Evolutionary conservation across 164 flowering plant species (phyloP).

Genomic region (Chimonanthus praecox): DNA sequence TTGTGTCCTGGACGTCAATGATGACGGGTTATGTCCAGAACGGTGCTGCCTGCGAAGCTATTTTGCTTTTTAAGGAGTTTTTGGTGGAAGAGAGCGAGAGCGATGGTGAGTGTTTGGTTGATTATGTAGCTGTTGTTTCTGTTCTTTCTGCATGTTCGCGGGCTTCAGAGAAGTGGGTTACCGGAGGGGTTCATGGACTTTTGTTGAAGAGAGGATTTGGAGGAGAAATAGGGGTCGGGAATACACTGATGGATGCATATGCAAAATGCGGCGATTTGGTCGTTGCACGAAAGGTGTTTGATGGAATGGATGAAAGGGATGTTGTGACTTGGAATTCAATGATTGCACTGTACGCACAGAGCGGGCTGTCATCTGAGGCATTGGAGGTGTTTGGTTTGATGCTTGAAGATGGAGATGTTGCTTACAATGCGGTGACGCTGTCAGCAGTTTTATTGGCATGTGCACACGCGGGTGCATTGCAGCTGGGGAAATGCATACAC

Average conservation of each 20-base stretch:
- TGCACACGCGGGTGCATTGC: constrained; percentile 64
- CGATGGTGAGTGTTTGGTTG: constrained; percentile 28
- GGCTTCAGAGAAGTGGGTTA: constrained; percentile 28
- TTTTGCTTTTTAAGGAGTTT: constrained; percentile 57
- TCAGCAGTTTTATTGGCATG: constrained; percentile 71
- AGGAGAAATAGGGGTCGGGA: constrained; percentile 39
- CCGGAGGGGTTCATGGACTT: constrained; percentile 63
- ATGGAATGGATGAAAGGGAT: constrained; percentile 57
- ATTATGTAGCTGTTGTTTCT: constrained; percentile 50
- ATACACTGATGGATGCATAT: constrained; percentile 77
- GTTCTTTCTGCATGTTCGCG: constrained; percentile 66
- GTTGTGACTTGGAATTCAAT: constrained; percentile 75
- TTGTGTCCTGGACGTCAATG: constrained; percentile 80
- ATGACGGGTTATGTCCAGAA: constrained; percentile 63
- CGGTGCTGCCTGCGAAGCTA: constrained; percentile 34
- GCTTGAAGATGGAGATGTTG: constrained; percentile 28
- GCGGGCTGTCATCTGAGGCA: constrained; percentile 57
- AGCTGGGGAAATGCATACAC: constrained; percentile 62
- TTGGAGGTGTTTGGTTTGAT: constrained; percentile 45
- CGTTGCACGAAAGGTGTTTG: constrained; percentile 55
- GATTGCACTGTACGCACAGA: constrained; percentile 67
- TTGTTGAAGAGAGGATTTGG: constrained; percentile 53
- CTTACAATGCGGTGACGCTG: constrained; percentile 53
- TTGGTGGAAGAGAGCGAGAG: constrained; percentile 37
- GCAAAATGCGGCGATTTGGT: constrained; percentile 52